A percentile compares a stretch with the other conserved stretches of the same genome.
Evolutionary conservation across 805 yeast genomes (phyloP).

Genomic region (Ogataea angusta): DNA sequence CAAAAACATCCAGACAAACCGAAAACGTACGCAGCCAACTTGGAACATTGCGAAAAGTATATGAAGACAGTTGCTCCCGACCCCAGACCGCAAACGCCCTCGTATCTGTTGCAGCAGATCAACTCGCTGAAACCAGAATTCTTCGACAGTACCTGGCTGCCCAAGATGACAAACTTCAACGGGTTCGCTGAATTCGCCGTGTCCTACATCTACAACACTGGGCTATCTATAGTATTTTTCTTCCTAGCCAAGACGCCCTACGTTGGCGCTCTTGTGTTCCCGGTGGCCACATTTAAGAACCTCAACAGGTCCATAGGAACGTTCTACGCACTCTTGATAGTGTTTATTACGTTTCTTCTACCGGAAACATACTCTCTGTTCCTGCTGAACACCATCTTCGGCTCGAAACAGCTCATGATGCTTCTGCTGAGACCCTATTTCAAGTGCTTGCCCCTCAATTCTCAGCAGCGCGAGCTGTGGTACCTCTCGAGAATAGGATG

Average conservation of each 20-base stretch:
- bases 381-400: conserved; percentile 44
- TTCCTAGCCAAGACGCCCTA: conserved; percentile 39
- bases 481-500: conserved; percentile 50
- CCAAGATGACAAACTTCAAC: conserved; percentile 5
- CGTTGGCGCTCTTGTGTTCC: conserved; percentile 41
- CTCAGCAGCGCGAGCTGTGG: conserved; percentile 46
- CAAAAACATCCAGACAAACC: conserved; percentile 38
- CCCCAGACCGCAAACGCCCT: conserved; percentile 2
- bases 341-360: conserved; percentile 33
- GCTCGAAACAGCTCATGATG: conserved; percentile 41
- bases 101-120: conserved; percentile 2
- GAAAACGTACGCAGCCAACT: conserved; percentile 14
- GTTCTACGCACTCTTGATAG: conserved; percentile 39
- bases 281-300: conserved; percentile 41
- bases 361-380: conserved; percentile 36
- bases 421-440: conserved; percentile 53
- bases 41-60: conserved; percentile 2
- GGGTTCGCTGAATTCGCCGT: conserved; percentile 23
- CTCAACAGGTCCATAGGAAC: conserved; percentile 47
- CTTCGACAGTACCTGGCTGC: conserved; percentile 2
- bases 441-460: conserved; percentile 41
- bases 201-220: conserved; percentile 28
- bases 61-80: background rate
- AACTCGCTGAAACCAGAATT: background rate
- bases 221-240: conserved; percentile 32